Evolutionary conservation across 805 yeast species (phyloP).

Genomic region (Danielia oregonensis): DNA sequence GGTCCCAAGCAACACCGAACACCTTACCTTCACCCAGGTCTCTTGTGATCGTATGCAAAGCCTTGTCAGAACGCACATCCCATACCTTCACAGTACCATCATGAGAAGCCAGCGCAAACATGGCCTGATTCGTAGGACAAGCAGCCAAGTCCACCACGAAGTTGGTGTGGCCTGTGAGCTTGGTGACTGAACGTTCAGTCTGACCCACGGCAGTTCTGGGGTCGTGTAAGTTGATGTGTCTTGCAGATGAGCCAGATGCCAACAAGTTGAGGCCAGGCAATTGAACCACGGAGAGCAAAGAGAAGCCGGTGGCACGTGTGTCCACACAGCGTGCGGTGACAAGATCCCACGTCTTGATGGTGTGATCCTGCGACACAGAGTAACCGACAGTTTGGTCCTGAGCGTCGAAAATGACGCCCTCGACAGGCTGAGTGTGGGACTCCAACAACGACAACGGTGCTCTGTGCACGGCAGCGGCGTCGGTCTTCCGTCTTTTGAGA

Average conservation of each 20-base stretch:
- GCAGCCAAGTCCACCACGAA: constrained; percentile 79
- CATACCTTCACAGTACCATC: constrained; percentile 94
- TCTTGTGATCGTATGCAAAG: constrained; percentile 79
- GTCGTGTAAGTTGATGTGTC: constrained; percentile 92
- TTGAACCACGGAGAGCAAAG: constrained; percentile 72
- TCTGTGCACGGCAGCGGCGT: constrained; percentile 71
- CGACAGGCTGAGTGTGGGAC: constrained; percentile 85
- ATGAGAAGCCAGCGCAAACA: constrained; percentile 89
- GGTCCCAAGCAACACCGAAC: constrained; percentile 84
- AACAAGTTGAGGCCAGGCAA: constrained; percentile 65
- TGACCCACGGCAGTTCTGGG: constrained; percentile 66
- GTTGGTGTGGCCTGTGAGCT: constrained; percentile 84
- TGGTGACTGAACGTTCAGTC: constrained; percentile 59
- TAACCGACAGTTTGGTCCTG: constrained; percentile 79
- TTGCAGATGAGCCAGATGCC: constrained; percentile 96
- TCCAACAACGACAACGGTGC: constrained; percentile 77
- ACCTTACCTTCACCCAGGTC: constrained; percentile 63
- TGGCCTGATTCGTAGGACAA: constrained; percentile 72
- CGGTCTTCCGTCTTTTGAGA: constrained; percentile 83
- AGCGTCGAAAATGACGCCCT: constrained; percentile 71
- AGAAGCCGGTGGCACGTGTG: constrained; percentile 80
- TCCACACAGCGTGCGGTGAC: constrained; percentile 83
- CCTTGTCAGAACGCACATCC: constrained; percentile 86
- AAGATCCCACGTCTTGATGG: constrained; percentile 94
- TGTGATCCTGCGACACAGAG: constrained; percentile 94